These are phyloP conservation scores for Boletus bicolor DNA, from an alignment of 768 basidiomycete species.

Conservation along the genomic window DNA sequence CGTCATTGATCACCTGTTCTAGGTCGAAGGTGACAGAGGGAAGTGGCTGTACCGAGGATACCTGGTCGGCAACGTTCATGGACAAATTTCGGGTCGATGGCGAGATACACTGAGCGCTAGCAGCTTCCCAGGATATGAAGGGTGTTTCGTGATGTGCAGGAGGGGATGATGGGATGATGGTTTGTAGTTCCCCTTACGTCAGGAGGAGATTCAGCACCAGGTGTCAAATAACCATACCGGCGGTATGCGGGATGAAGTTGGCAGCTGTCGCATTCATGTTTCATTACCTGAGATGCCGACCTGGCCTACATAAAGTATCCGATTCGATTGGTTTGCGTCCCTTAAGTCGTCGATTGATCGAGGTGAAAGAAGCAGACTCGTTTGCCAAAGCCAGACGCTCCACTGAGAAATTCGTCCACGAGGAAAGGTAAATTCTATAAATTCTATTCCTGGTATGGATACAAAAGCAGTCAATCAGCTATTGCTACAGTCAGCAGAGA, in stretches of 20 bases:
- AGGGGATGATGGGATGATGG: slow-evolving; percentile 38
- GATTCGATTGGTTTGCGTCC: neutral
- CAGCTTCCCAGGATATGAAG: slow-evolving; percentile 73
- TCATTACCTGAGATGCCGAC: neutral
- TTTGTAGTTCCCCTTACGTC: neutral
- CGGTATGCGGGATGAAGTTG: neutral
- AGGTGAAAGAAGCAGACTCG: neutral
- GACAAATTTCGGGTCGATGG: slow-evolving; percentile 82
- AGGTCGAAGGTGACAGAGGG: slow-evolving; percentile 73
- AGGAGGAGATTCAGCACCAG: too few species aligned
- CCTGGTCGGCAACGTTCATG: slow-evolving; percentile 64
- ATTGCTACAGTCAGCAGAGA: slow-evolving; percentile 19
- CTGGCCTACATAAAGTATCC: neutral
- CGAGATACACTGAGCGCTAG: slow-evolving; percentile 73
- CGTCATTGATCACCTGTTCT: neutral
- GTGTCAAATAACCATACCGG: neutral
- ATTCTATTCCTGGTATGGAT: slow-evolving; percentile 3
- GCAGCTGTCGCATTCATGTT: neutral
- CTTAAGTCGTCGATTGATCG: neutral
- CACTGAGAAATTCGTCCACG: neutral
- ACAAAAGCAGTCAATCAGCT: slow-evolving; percentile 5
- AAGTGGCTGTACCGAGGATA: slow-evolving; percentile 87
- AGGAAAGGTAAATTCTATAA: neutral
- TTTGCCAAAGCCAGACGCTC: neutral
- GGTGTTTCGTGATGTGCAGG: slow-evolving; percentile 75